phyloP scores from a whole-genome alignment of 129 eudicot species.

The Artemisia tridentata region DNA sequence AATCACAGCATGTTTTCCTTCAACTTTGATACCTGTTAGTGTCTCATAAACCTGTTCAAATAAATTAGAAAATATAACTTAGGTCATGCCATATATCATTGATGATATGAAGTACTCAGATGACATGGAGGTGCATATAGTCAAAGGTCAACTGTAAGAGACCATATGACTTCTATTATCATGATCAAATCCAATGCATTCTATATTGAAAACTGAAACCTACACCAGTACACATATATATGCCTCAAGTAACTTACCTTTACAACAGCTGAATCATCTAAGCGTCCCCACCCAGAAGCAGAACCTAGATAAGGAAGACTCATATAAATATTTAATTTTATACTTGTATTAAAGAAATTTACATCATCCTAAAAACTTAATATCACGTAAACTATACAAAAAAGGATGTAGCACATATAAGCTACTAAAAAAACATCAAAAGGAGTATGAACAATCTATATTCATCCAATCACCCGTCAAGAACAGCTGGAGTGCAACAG shows the following conservation, averaged over 20 bases:
- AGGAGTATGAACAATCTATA: not conserved
- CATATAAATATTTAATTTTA: not conserved
- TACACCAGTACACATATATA: constrained; percentile 13
- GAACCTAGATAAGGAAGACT: constrained; percentile 57
- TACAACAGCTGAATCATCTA: constrained; percentile 97
- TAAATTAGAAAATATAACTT: not conserved
- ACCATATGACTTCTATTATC: not conserved
- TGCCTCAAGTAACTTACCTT: constrained; percentile 57
- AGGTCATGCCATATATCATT: not conserved
- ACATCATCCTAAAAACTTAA: not conserved
- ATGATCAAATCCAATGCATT: not conserved
- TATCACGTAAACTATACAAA: not conserved
- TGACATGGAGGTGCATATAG: constrained; percentile 5
- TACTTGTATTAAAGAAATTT: not conserved
- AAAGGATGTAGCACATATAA: not conserved
- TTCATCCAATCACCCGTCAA: constrained; percentile 64
- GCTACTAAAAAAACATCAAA: not conserved
- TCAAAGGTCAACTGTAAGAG: not conserved
- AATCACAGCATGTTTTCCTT: constrained; percentile 63
- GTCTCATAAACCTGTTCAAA: constrained; percentile 81
- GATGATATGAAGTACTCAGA: not conserved
- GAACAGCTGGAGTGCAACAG: constrained; percentile 84
- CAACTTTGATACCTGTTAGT: constrained; percentile 91
- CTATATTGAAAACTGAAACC: not conserved
- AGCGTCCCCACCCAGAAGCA: constrained; percentile 98